phyloP scores from a whole-genome alignment of 2,329 filamentous ascomycete species.

The Pseudocercospora crystallina region DNA sequence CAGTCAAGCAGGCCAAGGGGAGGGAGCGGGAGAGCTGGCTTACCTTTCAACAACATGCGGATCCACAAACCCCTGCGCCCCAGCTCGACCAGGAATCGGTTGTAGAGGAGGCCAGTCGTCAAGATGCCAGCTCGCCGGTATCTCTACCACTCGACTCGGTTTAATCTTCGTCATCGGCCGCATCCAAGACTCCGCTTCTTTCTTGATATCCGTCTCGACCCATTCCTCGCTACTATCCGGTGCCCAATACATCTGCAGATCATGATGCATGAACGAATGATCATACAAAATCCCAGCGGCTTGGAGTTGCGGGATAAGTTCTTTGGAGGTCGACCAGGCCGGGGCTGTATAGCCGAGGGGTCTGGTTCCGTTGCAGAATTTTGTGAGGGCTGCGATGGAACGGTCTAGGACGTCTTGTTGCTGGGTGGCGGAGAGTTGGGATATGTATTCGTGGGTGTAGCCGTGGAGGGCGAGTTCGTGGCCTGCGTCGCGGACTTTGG shows the following conservation, averaged over 20 bases:
- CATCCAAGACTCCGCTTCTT: slow-evolving; percentile 40
- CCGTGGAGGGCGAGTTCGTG: slow-evolving; percentile 46
- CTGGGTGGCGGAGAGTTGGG: slow-evolving; percentile 30
- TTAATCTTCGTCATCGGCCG: slow-evolving; percentile 36
- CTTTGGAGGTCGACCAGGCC: slow-evolving; percentile 41
- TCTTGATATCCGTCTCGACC: slow-evolving; percentile 34
- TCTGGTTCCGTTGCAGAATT: slow-evolving; percentile 50
- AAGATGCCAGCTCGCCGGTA: slow-evolving; percentile 49
- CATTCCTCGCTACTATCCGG: slow-evolving; percentile 28
- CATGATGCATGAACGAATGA: slow-evolving; percentile 52
- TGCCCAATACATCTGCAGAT: slow-evolving; percentile 40
- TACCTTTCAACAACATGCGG: slow-evolving; percentile 39
- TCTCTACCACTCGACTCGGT: slow-evolving; percentile 41
- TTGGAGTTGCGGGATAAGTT: slow-evolving; percentile 42
- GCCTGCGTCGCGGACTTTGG: slow-evolving; percentile 43
- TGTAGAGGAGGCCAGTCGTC: slow-evolving; percentile 46
- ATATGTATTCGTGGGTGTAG: slow-evolving; percentile 42
- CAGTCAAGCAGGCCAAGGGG: too few relatives aligned
- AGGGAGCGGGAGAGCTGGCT: too few relatives aligned
- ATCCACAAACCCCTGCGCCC: slow-evolving; percentile 44
- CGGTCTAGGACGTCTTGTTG: slow-evolving; percentile 40
- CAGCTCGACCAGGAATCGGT: slow-evolving; percentile 13
- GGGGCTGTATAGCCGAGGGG: slow-evolving; percentile 50
- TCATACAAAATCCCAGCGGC: slow-evolving; percentile 48
- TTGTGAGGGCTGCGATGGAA: slow-evolving; percentile 32